Conservation (phyloP, 2,329 filamentous ascomycete genomes). For the Coleophoma eucalyptorum region DNA sequence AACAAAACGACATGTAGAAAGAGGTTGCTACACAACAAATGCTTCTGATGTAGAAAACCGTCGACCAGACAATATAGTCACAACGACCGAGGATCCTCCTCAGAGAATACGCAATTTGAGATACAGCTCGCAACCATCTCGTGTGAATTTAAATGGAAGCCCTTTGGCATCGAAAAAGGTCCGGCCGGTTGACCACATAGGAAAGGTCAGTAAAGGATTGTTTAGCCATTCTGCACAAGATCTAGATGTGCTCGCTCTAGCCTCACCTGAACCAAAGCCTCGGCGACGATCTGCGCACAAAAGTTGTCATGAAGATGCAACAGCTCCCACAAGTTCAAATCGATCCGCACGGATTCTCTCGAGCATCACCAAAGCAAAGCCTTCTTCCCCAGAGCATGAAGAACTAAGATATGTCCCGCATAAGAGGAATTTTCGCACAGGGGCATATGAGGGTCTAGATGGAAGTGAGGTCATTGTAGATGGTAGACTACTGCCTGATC, state of each 20-base stretch:
- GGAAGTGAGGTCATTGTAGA: slow-evolving; percentile 16
- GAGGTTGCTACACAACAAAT: background rate
- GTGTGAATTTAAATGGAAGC: slow-evolving; percentile 22
- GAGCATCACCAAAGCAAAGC: slow-evolving; percentile 18
- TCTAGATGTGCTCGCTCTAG: background rate
- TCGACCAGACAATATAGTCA: background rate
- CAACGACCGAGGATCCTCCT: background rate
- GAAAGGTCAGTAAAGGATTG: slow-evolving; percentile 8
- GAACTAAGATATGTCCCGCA: slow-evolving; percentile 21
- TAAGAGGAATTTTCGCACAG: slow-evolving; percentile 14
- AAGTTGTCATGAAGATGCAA: slow-evolving; percentile 1
- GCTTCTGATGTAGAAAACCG: background rate
- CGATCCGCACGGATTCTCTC: slow-evolving; percentile 14
- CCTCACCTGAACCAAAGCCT: background rate
- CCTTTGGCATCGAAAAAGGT: slow-evolving; percentile 10
- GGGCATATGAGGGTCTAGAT: slow-evolving; percentile 17
- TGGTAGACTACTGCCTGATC: slow-evolving; percentile 16
- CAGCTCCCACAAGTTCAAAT: slow-evolving; percentile 14
- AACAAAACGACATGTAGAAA: background rate
- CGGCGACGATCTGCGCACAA: background rate
- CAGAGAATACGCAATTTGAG: slow-evolving; percentile 3
- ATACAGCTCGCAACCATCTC: slow-evolving; percentile 16
- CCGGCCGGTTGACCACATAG: slow-evolving; percentile 11
- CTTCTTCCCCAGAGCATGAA: slow-evolving; percentile 15
- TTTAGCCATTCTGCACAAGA: background rate